Evolutionary conservation across 371 early-diverging fungal species (phyloP).

Genomic region (Apophysomyces elegans): DNA sequence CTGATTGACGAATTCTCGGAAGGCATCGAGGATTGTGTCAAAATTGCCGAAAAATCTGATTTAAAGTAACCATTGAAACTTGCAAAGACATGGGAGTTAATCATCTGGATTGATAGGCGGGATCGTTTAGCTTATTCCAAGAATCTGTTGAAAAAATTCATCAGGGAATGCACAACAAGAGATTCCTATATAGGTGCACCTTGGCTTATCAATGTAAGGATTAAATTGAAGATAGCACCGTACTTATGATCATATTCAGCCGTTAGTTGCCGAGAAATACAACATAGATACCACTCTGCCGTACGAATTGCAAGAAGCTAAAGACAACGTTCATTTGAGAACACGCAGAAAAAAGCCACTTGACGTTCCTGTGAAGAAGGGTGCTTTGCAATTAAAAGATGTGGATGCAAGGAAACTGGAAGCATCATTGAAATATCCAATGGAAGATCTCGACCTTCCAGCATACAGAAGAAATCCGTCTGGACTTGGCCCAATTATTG

Average conservation of each 20-base stretch:
- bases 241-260: constrained; percentile 22
- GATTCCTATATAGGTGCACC: constrained; percentile 76
- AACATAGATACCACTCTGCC: constrained; percentile 57
- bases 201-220: constrained; percentile 68
- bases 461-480: constrained; percentile 38
- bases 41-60: constrained; percentile 28
- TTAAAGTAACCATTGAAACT: constrained; percentile 35
- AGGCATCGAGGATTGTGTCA: constrained; percentile 44
- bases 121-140: constrained; percentile 75
- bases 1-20: constrained; percentile 40
- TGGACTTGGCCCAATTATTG: constrained; percentile 31
- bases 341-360: constrained; percentile 47
- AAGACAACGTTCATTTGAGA: constrained; percentile 49
- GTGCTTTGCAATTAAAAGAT: constrained; percentile 18
- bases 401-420: constrained; percentile 40
- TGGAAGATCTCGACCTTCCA: constrained; percentile 64
- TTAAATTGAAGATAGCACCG: neutral
- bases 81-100: neutral
- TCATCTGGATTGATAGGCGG: constrained; percentile 42
- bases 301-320: constrained; percentile 44
- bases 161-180: constrained; percentile 68
- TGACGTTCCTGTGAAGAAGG: constrained; percentile 13
- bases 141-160: constrained; percentile 68
- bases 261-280: constrained; percentile 47
- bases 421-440: constrained; percentile 56